Conservation (phyloP, 192 early-diverging fungal species). For the Linnemannia schmuckeri region DNA sequence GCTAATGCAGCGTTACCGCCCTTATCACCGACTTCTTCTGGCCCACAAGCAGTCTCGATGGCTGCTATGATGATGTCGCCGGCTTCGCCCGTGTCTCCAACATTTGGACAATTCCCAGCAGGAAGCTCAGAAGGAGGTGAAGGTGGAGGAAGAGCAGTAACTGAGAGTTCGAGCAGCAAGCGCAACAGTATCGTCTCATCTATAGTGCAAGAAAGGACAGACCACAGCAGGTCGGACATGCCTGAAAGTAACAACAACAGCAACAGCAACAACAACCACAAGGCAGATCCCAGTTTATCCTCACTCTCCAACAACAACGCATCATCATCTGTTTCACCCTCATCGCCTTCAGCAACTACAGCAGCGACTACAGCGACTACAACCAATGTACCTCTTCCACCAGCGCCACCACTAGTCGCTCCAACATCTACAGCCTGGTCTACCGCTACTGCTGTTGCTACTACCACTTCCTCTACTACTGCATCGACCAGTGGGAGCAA, state of each 20-base stretch:
- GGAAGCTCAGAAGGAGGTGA: not conserved
- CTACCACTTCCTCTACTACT: not conserved
- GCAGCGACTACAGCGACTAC: no score
- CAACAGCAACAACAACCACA: not conserved
- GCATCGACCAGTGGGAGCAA: not conserved
- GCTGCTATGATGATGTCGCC: conserved; percentile 1
- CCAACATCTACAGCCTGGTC: not conserved
- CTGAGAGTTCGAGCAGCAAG: not conserved
- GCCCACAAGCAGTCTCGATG: conserved; percentile 4
- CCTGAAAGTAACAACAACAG: not conserved
- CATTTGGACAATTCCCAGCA: conserved; percentile 2
- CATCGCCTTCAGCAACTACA: not conserved
- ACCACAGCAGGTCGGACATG: not conserved
- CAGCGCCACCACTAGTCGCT: not conserved
- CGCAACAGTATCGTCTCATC: not conserved
- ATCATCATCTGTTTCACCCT: not conserved
- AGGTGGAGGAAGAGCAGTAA: not conserved
- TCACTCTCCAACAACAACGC: not conserved
- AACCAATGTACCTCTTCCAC: not conserved
- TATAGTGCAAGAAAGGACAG: not conserved
- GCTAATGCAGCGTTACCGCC: not conserved
- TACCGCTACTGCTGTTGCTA: not conserved
- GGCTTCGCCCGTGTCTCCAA: conserved; percentile 11
- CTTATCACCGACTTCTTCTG: conserved; percentile 10
- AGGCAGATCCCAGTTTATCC: not conserved